Base-by-base conservation (phyloP, 2,329 filamentous ascomycete species). In the Penicillium digitatum region DNA sequence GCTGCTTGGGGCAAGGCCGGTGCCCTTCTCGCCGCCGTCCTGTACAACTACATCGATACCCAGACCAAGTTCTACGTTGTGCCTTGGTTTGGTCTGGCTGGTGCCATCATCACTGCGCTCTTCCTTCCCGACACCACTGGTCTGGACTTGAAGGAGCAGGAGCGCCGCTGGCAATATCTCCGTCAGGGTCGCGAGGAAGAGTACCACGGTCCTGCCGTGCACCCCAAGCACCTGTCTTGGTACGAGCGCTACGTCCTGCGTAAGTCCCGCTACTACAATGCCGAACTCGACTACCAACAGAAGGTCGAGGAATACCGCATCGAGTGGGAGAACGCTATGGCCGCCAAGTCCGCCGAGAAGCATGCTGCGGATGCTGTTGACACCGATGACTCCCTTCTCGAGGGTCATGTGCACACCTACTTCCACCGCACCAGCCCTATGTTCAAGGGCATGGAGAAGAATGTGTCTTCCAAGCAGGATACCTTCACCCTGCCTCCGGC, bases 51-150 rank as follows among this genome's bases (percentile, higher is more conserved):
- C 81, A 96, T 96, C 74, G 83, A 85, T 73, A 87, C 84, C 1
- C 85, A 87, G 72, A 87, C 82, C 58, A 94, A 93, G 73, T 96
- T 96, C 79, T 86, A 92, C 73, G 85, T 96, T 40, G 90, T 96
- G 1, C 91, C 93, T 20, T 96, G 93, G 93, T 96, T 95, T 72
- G 93, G 93, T 69, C 86, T 96, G 16, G 86, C 80, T 16, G 93
- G 93, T 64, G 89, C 94, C 78, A 64, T 96, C 27, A 74, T 96
- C 56, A 96, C 92, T 40, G 86, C 78, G 63, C 62, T 95, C 66
- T 97, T 90, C 82, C 86, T 97, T 31, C 93, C 93, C n/a, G 93
- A 97, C 72, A 97, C 93, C 66, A 96, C 92, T 10, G 93, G 93
- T 54, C 87, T 97, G 37, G 93, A 97, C 71, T 85, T 97, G 60